Percentiles rank a stretch among this genome's conserved stretches.
Evolutionary conservation across 2,329 filamentous ascomycete species (phyloP).

Genomic region (Cryoendolithus antarcticus): DNA sequence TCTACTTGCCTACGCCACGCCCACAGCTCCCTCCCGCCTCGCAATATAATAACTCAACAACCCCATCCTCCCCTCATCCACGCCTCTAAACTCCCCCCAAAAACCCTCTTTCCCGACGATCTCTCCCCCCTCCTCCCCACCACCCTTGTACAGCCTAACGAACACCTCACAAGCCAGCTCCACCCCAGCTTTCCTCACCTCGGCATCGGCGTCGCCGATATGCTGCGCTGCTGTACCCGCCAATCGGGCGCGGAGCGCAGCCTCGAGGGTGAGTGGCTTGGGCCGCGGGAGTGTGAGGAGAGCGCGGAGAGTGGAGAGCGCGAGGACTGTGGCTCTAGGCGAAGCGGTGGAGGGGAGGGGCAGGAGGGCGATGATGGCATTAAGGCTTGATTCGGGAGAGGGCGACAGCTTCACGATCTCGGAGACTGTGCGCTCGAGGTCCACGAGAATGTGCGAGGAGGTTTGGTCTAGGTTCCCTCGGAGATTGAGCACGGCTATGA

Average conservation of each 20-base stretch:
- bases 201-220: slow-evolving; percentile 17
- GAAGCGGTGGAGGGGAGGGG: slow-evolving; percentile 22
- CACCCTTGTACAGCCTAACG: slow-evolving; percentile 42
- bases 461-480: slow-evolving; percentile 51
- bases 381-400: slow-evolving; percentile 37
- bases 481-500: slow-evolving; percentile 54
- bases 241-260: slow-evolving; percentile 5
- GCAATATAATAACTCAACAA: slow-evolving; percentile 73
- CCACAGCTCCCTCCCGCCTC: slow-evolving; percentile 35
- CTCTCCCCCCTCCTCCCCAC: slow-evolving; percentile 24
- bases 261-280: slow-evolving; percentile 4
- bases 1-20: no score
- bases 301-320: slow-evolving; percentile 49
- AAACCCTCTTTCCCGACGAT: slow-evolving; percentile 34
- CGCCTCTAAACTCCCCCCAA: slow-evolving; percentile 50
- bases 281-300: slow-evolving; percentile 36
- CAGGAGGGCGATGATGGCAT: slow-evolving; percentile 28
- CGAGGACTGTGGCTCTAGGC: slow-evolving; percentile 42
- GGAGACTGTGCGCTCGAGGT: slow-evolving; percentile 60
- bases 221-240: slow-evolving; percentile 15
- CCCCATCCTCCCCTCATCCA: slow-evolving; percentile 62
- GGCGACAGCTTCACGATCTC: slow-evolving; percentile 58
- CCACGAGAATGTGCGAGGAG: slow-evolving; percentile 54
- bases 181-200: slow-evolving; percentile 53
- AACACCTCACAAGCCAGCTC: slow-evolving; percentile 66